A percentile compares a stretch with the other conserved stretches of the same genome.
phyloP scores from a whole-genome alignment of 352 stramenopile species.

The Pythium myriotylum region DNA sequence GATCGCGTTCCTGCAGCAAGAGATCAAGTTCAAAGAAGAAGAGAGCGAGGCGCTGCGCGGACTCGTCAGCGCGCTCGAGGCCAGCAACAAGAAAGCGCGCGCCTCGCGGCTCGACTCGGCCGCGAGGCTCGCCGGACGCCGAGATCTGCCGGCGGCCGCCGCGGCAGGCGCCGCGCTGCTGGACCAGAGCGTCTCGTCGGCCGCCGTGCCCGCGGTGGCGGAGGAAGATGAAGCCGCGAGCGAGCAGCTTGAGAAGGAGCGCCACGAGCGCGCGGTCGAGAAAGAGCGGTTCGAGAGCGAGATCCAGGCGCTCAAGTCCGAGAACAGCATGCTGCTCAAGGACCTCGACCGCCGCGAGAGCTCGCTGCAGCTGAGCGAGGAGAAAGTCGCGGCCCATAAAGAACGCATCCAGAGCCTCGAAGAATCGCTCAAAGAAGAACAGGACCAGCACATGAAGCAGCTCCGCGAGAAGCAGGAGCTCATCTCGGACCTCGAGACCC shows the following conservation, averaged over 20 bases:
- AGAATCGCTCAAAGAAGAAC: slow-evolving; percentile 56
- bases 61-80: slow-evolving; percentile 74
- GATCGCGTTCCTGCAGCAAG: slow-evolving; percentile 81
- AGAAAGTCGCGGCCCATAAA: slow-evolving; percentile 68
- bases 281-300: slow-evolving; percentile 50
- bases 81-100: slow-evolving; percentile 83
- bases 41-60: slow-evolving; percentile 72
- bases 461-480: slow-evolving; percentile 76
- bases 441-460: slow-evolving; percentile 62
- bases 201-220: slow-evolving; percentile 5
- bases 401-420: slow-evolving; percentile 62
- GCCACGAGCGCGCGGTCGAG: slow-evolving; percentile 42
- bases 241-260: slow-evolving; percentile 45
- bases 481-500: slow-evolving; percentile 60
- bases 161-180: slow-evolving; percentile 34
- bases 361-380: slow-evolving; percentile 63
- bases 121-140: slow-evolving; percentile 31
- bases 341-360: slow-evolving; percentile 74
- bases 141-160: slow-evolving; percentile 29
- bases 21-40: slow-evolving; percentile 87
- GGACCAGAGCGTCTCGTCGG: slow-evolving; percentile 23
- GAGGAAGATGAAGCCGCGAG: slow-evolving; percentile 1
- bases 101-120: slow-evolving; percentile 62
- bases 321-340: slow-evolving; percentile 76
- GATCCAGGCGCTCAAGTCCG: slow-evolving; percentile 62